Conservation (phyloP, 148 eudicot genomes). For the Rhododendron henanense region DNA sequence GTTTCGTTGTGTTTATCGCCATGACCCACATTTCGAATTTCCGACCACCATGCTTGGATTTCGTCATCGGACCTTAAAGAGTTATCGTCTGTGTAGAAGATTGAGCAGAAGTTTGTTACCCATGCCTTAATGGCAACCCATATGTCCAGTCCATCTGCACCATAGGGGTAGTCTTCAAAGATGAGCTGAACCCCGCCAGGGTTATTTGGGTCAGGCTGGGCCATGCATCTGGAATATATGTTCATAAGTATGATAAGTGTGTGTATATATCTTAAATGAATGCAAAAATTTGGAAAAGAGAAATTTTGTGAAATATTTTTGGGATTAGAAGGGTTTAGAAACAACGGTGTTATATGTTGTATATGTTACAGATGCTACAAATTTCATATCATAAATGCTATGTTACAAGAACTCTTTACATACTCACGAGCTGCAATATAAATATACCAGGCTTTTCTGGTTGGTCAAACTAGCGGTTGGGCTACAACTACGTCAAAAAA, state of each 20-base stretch:
- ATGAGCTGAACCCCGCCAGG: constrained; percentile 16
- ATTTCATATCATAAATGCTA: no score
- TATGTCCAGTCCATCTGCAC: constrained; percentile 27
- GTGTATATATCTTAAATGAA: neutral
- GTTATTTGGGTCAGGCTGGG: neutral
- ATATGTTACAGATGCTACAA: no score
- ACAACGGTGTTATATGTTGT: no score
- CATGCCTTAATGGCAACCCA: constrained; percentile 27
- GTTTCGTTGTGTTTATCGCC: constrained; percentile 18
- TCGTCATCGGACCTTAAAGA: constrained; percentile 23
- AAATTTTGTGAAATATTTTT: neutral
- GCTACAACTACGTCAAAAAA: neutral
- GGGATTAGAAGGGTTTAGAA: neutral
- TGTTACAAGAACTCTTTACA: no score
- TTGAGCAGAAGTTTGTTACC: constrained; percentile 17
- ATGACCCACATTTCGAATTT: constrained; percentile 21
- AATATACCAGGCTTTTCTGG: neutral
- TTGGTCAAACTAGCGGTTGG: neutral
- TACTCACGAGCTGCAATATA: no score
- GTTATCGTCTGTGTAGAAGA: constrained; percentile 14
- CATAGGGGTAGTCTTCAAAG: constrained; percentile 34
- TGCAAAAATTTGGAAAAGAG: neutral
- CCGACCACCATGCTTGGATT: constrained; percentile 28
- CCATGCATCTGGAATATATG: constrained; percentile 19
- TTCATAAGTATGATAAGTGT: neutral